phyloP scores from a whole-genome alignment of 2,329 filamentous ascomycete genomes.

The Biscogniauxia mediterranea region DNA sequence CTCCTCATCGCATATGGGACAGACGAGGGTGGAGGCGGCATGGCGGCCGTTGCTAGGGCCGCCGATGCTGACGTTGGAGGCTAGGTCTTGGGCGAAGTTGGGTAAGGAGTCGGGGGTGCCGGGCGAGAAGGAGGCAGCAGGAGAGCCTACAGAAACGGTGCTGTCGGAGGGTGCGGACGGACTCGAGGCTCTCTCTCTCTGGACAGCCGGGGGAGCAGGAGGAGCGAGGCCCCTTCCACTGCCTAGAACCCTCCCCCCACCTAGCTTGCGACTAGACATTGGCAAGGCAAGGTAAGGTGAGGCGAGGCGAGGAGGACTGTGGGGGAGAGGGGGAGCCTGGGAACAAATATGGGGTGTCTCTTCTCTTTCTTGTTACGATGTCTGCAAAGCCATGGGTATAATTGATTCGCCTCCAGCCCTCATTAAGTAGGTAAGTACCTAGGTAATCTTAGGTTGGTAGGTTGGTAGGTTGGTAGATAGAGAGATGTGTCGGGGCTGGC shows the following conservation, averaged over 20 bases:
- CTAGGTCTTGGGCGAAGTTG: constrained; percentile 73
- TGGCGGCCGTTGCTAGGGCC: constrained; percentile 53
- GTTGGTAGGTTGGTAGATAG: too few species aligned
- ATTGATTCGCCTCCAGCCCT: too few species aligned
- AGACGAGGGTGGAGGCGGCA: constrained; percentile 70
- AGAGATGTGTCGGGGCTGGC: too few species aligned
- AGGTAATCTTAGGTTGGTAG: too few species aligned
- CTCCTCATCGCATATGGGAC: constrained; percentile 97
- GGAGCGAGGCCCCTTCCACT: constrained; percentile 81
- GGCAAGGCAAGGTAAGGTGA: constrained; percentile 13
- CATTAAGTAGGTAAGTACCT: too few species aligned
- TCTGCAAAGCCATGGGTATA: too few species aligned
- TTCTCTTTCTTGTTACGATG: too few species aligned
- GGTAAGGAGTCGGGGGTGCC: constrained; percentile 57
- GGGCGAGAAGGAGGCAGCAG: constrained; percentile 44
- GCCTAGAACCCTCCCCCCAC: constrained; percentile 87
- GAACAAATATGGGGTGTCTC: too few species aligned
- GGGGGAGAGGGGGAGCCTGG: not conserved
- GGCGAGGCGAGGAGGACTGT: not conserved
- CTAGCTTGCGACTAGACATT: constrained; percentile 85
- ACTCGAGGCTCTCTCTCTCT: constrained; percentile 42
- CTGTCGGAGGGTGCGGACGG: constrained; percentile 62
- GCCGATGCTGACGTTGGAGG: constrained; percentile 72
- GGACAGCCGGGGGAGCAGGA: constrained; percentile 43
- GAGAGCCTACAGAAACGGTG: constrained; percentile 75